A percentile compares a stretch with the other conserved stretches of the same genome.
Evolutionary conservation across 2,329 filamentous ascomycete genomes (phyloP).

Genomic region (Aotearoamyces nothofagi): DNA sequence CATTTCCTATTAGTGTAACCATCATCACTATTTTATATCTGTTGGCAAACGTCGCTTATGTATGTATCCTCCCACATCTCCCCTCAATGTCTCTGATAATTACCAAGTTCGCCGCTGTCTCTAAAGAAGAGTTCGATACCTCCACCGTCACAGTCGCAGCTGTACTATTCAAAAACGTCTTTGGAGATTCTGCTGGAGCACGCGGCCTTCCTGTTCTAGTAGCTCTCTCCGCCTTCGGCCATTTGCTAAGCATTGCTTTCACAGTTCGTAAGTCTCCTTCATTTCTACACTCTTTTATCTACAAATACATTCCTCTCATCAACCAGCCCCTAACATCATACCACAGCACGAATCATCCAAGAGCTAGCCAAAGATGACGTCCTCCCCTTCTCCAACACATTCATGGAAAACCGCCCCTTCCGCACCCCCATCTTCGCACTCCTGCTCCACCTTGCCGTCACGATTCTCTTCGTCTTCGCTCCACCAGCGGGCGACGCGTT

Average conservation of each 20-base stretch:
- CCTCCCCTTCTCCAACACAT: background rate
- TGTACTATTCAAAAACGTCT: constrained; percentile 1
- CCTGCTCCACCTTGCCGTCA: constrained; percentile 36
- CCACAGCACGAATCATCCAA: background rate
- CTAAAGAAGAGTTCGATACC: background rate
- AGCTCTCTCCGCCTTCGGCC: constrained; percentile 1
- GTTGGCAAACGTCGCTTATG: constrained; percentile 44
- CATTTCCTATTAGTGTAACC: constrained; percentile 34
- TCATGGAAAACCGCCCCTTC: constrained; percentile 2
- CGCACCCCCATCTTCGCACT: constrained; percentile 1
- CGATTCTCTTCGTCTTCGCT: constrained; percentile 38
- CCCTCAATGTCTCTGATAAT: background rate
- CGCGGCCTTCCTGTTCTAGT: background rate
- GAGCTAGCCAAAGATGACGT: constrained; percentile 1
- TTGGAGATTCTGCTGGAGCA: constrained; percentile 1
- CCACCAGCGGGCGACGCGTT: constrained; percentile 46
- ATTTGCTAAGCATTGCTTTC: constrained; percentile 1
- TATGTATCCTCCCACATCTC: too few species aligned
- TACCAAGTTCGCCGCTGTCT: background rate
- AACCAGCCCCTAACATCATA: background rate
- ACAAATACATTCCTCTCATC: background rate
- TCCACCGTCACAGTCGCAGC: constrained; percentile 1
- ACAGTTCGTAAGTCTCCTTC: constrained; percentile 1
- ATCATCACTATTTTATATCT: constrained; percentile 39
- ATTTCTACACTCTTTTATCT: too few species aligned